phyloP scores from a whole-genome alignment of 768 basidiomycete species.

The Neoboletus magnificus region DNA sequence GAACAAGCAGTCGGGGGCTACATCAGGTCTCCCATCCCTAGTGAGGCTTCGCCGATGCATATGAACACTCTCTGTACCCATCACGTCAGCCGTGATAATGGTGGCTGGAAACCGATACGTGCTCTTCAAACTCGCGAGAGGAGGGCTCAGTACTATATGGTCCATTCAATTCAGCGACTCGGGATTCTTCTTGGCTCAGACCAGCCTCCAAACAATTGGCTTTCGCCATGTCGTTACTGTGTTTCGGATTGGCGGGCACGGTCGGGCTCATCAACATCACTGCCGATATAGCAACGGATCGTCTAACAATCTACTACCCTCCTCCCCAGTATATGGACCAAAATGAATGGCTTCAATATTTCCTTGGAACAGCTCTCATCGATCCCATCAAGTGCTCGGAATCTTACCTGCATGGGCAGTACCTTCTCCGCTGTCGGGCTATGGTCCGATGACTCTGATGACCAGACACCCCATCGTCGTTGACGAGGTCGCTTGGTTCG shows the following conservation, averaged over 20 bases:
- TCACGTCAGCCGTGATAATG: slow-evolving; percentile 16
- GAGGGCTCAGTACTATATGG: slow-evolving; percentile 7
- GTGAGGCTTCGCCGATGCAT: background rate
- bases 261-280: slow-evolving; percentile 12
- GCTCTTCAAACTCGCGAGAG: slow-evolving; percentile 9
- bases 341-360: slow-evolving; percentile 17
- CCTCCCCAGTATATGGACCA: background rate
- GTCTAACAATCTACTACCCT: slow-evolving; percentile 9
- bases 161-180: background rate
- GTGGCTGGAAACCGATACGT: slow-evolving; percentile 16
- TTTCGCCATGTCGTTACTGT: slow-evolving; percentile 2
- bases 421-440: background rate
- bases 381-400: slow-evolving; percentile 8
- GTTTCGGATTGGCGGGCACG: background rate
- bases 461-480: slow-evolving; percentile 9
- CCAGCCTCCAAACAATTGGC: background rate
- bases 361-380: slow-evolving; percentile 12
- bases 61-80: slow-evolving; percentile 8
- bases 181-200: background rate
- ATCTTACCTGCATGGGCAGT: background rate
- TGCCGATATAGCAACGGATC: background rate
- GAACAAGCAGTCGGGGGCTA: background rate
- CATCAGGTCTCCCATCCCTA: background rate
- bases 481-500: slow-evolving; percentile 1
- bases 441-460: slow-evolving; percentile 5